Evolutionary conservation across 352 stramenopile species (phyloP).

Genomic region (Phytophthora sansomeana): DNA sequence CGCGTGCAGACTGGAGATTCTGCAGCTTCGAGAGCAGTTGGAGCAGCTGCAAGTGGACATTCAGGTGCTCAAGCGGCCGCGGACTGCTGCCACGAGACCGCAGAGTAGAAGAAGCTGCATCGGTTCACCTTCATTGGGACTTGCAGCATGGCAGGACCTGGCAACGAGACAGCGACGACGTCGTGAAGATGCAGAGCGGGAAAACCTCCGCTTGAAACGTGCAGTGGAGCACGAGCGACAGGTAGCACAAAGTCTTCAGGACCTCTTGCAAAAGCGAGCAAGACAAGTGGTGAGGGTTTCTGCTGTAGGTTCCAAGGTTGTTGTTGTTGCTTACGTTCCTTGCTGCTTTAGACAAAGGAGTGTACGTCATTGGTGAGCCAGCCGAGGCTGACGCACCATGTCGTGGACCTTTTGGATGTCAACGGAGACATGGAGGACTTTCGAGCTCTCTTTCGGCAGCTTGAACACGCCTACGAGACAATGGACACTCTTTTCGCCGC

Average conservation of each 20-base stretch:
- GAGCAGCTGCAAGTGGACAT: too few species aligned
- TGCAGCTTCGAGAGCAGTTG: slow-evolving; percentile 28
- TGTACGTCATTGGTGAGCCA: neutral
- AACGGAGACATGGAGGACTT: slow-evolving; percentile 19
- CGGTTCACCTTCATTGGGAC: too few species aligned
- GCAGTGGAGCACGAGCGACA: neutral
- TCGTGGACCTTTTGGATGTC: slow-evolving; percentile 12
- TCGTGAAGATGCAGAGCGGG: too few species aligned
- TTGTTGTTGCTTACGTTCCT: neutral
- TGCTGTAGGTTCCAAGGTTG: neutral
- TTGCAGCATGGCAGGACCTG: too few species aligned
- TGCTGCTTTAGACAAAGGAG: neutral
- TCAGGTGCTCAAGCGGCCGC: too few species aligned
- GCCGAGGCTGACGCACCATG: slow-evolving; percentile 1
- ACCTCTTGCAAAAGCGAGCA: neutral
- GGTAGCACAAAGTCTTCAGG: neutral
- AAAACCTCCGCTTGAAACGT: neutral
- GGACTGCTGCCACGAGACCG: too few species aligned
- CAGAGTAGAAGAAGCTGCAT: too few species aligned
- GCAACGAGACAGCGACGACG: too few species aligned
- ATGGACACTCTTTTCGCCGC: slow-evolving; percentile 27
- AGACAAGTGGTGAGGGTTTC: neutral
- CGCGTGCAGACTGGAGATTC: slow-evolving; percentile 17
- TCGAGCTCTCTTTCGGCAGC: slow-evolving; percentile 12
- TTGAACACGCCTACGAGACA: slow-evolving; percentile 26